These are phyloP conservation scores for Pyronema omphalodes DNA, from an alignment of 495 filamentous ascomycete species.

Conservation along the genomic window DNA sequence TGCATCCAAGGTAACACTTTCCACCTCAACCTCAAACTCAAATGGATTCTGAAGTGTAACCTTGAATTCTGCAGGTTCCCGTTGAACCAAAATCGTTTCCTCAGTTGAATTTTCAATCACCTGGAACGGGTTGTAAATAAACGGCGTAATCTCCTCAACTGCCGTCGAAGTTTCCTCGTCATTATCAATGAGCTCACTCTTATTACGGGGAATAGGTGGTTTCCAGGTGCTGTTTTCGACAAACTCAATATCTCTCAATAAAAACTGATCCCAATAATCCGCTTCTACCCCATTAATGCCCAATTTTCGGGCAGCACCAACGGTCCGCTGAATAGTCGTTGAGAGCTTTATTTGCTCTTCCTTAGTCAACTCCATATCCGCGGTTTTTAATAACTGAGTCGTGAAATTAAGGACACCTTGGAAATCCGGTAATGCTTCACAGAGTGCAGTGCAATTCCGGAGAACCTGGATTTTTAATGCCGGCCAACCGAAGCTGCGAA, in stretches of 20 bases:
- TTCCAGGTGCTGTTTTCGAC: slow-evolving; percentile 33
- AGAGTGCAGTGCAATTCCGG: slow-evolving; percentile 68
- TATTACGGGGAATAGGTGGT: slow-evolving; percentile 52
- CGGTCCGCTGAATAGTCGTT: slow-evolving; percentile 68
- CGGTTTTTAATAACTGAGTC: slow-evolving; percentile 60
- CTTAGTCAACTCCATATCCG: slow-evolving; percentile 56
- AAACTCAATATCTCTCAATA: slow-evolving; percentile 64
- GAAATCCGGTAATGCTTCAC: slow-evolving; percentile 85
- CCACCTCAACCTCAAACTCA: slow-evolving; percentile 79
- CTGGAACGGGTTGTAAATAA: slow-evolving; percentile 68
- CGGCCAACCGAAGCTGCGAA: slow-evolving; percentile 43
- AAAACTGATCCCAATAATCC: slow-evolving; percentile 92
- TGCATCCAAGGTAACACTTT: slow-evolving; percentile 55
- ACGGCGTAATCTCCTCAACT: slow-evolving; percentile 51
- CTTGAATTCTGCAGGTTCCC: slow-evolving; percentile 55
- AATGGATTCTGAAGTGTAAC: slow-evolving; percentile 84
- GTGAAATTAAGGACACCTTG: slow-evolving; percentile 72
- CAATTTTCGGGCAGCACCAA: slow-evolving; percentile 52
- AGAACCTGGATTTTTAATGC: slow-evolving; percentile 70
- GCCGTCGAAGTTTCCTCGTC: slow-evolving; percentile 27
- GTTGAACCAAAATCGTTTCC: slow-evolving; percentile 53
- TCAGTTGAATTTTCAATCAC: slow-evolving; percentile 31
- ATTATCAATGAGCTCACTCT: slow-evolving; percentile 44
- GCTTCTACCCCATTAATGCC: slow-evolving; percentile 50
- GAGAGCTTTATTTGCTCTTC: slow-evolving; percentile 73